Evolutionary conservation across 805 yeast genomes (phyloP), one percentile per base, ranked within the genome.

Genomic region (Ogataea pini): DNA sequence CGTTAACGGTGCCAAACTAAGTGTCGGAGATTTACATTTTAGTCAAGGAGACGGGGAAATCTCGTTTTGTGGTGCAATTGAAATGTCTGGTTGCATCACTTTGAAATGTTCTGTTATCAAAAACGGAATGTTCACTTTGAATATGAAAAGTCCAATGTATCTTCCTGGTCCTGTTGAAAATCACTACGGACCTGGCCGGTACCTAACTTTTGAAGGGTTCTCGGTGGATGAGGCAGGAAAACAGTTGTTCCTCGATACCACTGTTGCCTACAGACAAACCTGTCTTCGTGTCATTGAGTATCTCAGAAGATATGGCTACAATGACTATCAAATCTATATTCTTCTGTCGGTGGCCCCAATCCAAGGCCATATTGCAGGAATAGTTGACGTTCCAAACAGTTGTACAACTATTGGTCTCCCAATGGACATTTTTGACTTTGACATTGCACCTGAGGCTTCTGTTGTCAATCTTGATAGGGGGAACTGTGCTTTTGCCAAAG

Each of bases 1-100:
- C 58, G 72, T 76, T 22, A 59, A 60, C 22, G 81, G 81, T 6
- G 80, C 77, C 33, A 72, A 72, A 52, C 64, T 76, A 19, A 70
- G 77, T 20, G 62, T 76, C 32, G 81, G 80, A 5, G 81, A 76
- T 53, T 56, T 76, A 31, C 81, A 76, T 56, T 76, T 77, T 60
- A 70, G 77, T 20, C 80, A 76, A 59, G 81, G 80, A 14, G 80
- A 76, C 54, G 81, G 80, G 13, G 80, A 76, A 52, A 74, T 76
- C 42, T 71, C 79, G 8, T 76, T 77, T 55, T 76, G 81, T 58
- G 81, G 81, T 25, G 81, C 79, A 12, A 76, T 76, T 55, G 80
- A 76, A 56, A 76, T 75, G 79, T 68, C 77, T 14, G 80, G 80
- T 8, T 60, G 66, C 40, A 69, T 76, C 50, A 75, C 79, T 6